These are phyloP conservation scores for Vicia sativa DNA, from an alignment of 306 rosid species.

Conservation along the genomic window DNA sequence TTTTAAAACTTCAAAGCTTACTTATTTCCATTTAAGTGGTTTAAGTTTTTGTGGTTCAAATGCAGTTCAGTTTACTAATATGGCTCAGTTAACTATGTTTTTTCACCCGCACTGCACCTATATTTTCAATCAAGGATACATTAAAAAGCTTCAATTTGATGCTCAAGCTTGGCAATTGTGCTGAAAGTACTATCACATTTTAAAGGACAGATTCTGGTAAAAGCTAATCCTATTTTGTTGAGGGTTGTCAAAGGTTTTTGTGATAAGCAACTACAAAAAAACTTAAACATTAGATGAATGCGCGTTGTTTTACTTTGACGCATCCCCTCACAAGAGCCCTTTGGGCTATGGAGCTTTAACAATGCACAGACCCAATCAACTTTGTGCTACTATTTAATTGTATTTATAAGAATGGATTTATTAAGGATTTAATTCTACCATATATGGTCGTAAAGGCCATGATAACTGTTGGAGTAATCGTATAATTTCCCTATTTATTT, in stretches of 20 bases:
- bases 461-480: too few relatives aligned
- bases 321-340: background rate
- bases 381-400: background rate
- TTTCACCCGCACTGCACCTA: background rate
- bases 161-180: slow-evolving; percentile 7
- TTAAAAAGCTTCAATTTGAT: slow-evolving; percentile 30
- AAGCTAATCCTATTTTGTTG: slow-evolving; percentile 20
- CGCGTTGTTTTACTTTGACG: slow-evolving; percentile 1
- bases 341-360: slow-evolving; percentile 10
- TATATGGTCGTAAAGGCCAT: background rate
- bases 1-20: slow-evolving; percentile 33
- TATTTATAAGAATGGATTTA: background rate
- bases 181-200: slow-evolving; percentile 8
- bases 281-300: background rate
- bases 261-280: background rate
- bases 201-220: background rate
- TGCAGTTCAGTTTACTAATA: too few relatives aligned
- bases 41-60: too few relatives aligned
- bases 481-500: too few relatives aligned
- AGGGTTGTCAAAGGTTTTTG: background rate
- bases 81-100: too few relatives aligned
- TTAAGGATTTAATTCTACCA: slow-evolving; percentile 6
- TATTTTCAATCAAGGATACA: slow-evolving; percentile 17
- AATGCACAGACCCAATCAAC: background rate
- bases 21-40: background rate